Conservation (phyloP, 148 eudicot species). For the Gaultheria prostrata region DNA sequence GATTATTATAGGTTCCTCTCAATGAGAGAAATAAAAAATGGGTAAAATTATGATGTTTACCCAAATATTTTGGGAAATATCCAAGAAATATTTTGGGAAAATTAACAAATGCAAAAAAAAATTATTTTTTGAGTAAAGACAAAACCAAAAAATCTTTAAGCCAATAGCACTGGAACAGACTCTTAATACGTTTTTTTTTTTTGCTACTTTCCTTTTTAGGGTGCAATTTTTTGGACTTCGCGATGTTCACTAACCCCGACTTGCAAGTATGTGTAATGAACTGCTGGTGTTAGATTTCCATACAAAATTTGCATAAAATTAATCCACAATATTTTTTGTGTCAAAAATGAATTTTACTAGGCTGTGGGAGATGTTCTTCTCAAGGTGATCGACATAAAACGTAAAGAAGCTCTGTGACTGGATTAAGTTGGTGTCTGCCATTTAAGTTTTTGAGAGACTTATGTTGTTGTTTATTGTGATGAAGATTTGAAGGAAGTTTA, state of each 20-base stretch:
- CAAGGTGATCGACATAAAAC: conserved; percentile 48
- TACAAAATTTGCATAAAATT: background rate
- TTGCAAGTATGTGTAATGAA: too few species aligned
- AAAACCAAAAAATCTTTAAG: too few species aligned
- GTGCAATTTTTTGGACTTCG: background rate
- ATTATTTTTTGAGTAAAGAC: too few species aligned
- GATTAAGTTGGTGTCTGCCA: conserved; percentile 6
- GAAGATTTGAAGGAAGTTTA: background rate
- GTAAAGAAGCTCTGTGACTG: conserved; percentile 42
- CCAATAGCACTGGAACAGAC: too few species aligned
- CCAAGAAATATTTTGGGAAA: too few species aligned
- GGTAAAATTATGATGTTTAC: too few species aligned
- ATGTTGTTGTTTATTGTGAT: background rate
- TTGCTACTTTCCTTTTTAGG: background rate
- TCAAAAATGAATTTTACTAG: conserved; percentile 29
- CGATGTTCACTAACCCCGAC: background rate
- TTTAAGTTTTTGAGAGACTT: background rate
- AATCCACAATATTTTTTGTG: too few species aligned
- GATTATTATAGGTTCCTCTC: too few species aligned
- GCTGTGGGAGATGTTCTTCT: conserved; percentile 62
- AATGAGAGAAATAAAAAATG: too few species aligned
- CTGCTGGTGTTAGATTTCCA: background rate
- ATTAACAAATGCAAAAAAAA: too few species aligned
- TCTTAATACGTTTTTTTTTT: too few species aligned
- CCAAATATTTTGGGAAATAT: too few species aligned